These are phyloP conservation scores for Aspergillus sp. DNA, from an alignment of 2,329 filamentous ascomycete species.

Conservation along the genomic window DNA sequence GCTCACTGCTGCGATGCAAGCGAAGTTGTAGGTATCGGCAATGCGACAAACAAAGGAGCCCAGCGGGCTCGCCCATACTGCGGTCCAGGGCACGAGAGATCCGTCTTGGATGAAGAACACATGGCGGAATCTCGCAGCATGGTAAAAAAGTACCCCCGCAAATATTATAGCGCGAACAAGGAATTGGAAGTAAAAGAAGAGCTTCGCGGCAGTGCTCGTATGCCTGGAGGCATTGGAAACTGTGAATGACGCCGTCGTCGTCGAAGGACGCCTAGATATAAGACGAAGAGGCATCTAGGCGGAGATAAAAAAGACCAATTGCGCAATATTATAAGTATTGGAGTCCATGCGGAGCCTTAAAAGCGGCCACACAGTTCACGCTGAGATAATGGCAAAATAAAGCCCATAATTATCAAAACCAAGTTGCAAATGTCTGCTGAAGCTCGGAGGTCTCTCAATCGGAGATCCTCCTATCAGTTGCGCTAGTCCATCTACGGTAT, in stretches of 20 bases:
- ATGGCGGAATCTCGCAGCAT: slow-evolving; percentile 34
- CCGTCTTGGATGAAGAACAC: slow-evolving; percentile 28
- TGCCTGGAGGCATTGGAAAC: slow-evolving; percentile 72
- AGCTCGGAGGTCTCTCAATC: neutral
- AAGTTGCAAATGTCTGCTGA: neutral
- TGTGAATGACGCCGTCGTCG: slow-evolving; percentile 88
- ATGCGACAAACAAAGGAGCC: slow-evolving; percentile 35
- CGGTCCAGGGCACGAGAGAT: slow-evolving; percentile 27
- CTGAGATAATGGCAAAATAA: neutral
- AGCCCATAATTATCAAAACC: too few relatives aligned
- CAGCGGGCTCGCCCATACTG: slow-evolving; percentile 34
- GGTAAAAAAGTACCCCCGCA: slow-evolving; percentile 38
- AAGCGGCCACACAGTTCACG: neutral
- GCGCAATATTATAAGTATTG: neutral
- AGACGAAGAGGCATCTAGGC: slow-evolving; percentile 59
- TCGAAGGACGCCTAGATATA: slow-evolving; percentile 59
- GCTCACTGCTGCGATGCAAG: slow-evolving; percentile 41
- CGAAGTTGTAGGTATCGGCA: slow-evolving; percentile 43
- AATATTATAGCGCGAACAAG: slow-evolving; percentile 47
- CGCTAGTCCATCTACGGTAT: slow-evolving; percentile 11
- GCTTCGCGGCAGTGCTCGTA: slow-evolving; percentile 46
- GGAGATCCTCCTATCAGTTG: neutral
- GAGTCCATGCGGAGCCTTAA: neutral
- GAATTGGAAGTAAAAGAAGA: slow-evolving; percentile 46
- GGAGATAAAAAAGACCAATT: neutral